These are phyloP conservation scores for Yamadazyma dushanensis DNA, from an alignment of 1,139 yeast genomes.

Conservation along the genomic window DNA sequence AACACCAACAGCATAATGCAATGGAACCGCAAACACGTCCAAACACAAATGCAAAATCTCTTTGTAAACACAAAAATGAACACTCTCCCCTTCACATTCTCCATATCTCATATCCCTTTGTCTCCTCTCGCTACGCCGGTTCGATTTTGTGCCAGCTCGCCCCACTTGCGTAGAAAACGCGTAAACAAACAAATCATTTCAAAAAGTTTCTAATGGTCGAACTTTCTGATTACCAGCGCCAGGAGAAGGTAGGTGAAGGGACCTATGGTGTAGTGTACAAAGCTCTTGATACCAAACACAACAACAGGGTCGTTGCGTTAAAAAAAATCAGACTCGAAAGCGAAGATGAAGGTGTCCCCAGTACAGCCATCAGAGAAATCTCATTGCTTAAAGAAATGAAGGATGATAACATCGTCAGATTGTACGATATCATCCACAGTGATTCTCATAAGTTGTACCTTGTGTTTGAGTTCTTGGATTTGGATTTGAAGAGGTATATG, in stretches of 20 bases:
- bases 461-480: constrained; percentile 90
- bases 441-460: constrained; percentile 91
- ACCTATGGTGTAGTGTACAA: constrained; percentile 98
- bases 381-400: constrained; percentile 89
- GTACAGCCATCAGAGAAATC: constrained; percentile 96
- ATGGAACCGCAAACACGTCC: background rate
- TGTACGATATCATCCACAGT: constrained; percentile 95
- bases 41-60: background rate
- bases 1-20: too few species aligned
- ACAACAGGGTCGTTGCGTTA: constrained; percentile 89
- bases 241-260: constrained; percentile 97
- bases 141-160: too few species aligned
- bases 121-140: background rate
- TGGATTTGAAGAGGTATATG: constrained; percentile 96
- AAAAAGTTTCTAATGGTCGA: constrained; percentile 61
- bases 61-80: background rate
- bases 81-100: background rate
- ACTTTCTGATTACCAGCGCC: constrained; percentile 84
- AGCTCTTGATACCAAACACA: constrained; percentile 86
- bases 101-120: background rate
- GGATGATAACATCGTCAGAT: constrained; percentile 87
- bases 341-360: constrained; percentile 98
- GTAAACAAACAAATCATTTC: constrained; percentile 2
- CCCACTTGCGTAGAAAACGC: constrained; percentile 1
- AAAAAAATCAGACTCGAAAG: constrained; percentile 94